Evolutionary conservation across 2,329 filamentous ascomycete species (phyloP).

Genomic region (Plenodomus tracheiphilus): DNA sequence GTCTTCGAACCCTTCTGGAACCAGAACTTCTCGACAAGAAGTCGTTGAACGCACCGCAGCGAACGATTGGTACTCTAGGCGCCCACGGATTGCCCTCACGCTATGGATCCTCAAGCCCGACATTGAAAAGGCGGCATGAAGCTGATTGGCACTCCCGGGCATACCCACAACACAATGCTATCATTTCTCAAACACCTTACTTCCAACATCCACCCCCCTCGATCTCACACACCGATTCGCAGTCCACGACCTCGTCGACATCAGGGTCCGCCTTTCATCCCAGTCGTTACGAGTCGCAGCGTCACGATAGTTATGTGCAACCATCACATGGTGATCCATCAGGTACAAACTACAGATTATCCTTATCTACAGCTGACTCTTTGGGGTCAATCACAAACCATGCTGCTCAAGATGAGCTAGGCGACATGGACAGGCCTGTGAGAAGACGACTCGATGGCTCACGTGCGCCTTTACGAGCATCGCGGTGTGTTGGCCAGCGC

Average conservation of each 20-base stretch:
- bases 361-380: conserved; percentile 32
- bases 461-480: conserved; percentile 36
- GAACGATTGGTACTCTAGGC: conserved; percentile 22
- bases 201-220: conserved; percentile 29
- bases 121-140: conserved; percentile 43
- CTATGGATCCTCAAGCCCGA: conserved; percentile 39
- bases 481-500: conserved; percentile 43
- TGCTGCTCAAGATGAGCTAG: conserved; percentile 31
- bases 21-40: conserved; percentile 42
- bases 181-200: conserved; percentile 33
- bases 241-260: conserved; percentile 28
- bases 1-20: conserved; percentile 43
- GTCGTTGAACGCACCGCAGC: conserved; percentile 26
- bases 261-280: conserved; percentile 24
- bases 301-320: conserved; percentile 27
- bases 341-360: conserved; percentile 23
- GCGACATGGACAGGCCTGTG: conserved; percentile 32
- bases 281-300: conserved; percentile 26
- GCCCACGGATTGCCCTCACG: conserved; percentile 22
- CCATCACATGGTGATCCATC: conserved; percentile 24
- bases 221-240: conserved; percentile 21
- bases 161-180: conserved; percentile 31
- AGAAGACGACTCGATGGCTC: conserved; percentile 41
- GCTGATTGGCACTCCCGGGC: conserved; percentile 35
- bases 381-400: conserved; percentile 17